Evolutionary conservation across 805 yeast species (phyloP), one percentile per base, ranked within the genome.

Genomic region (Myxozyma nipponensis): DNA sequence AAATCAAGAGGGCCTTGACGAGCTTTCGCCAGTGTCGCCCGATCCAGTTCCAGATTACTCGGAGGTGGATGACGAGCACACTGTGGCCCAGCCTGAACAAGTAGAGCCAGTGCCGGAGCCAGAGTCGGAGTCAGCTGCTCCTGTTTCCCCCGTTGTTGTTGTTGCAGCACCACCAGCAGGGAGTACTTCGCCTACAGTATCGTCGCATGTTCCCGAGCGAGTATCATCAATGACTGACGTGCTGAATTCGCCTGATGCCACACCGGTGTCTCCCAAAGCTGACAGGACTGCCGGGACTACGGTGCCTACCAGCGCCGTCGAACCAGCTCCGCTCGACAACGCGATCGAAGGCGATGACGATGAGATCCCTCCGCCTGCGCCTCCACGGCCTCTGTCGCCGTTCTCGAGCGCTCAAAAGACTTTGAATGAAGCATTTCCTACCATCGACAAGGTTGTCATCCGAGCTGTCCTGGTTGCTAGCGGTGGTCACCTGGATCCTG

Each of bases 401-500:
- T 70, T 73, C 36, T 70, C 77, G 25, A 72, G 74, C 59, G 75
- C 82, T 32, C 70, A 75, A 54, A 71, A 76, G 44, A 83, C 86
- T 38, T 73, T 91, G 56, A 74, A 76, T 60, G 95, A 87, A 21
- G 97, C 97, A 0, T 91, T 91, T 66, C 98, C 98, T 1, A 70
- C 73, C 17, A 68, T 81, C 22, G 95, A 88, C 38, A 84, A 77
- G 26, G 78, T 81, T 54, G 78, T 82, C 60, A 74, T 87, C 55
- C 79, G 82, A 47, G 89, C 95, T 25, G 83, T 87, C 1, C 72
- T 90, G 49, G 86, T 93, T 64, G 98, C 98, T 2, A 81, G 95
- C 18, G 79, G 76, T 42, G 96, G 95, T 25, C 73, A 77, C 42
- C 66, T 87, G 39, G 96, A 88, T 60, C 82, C 86, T 1, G 95